These are phyloP conservation scores for Aspergillus sp. DNA, from an alignment of 2,329 filamentous ascomycete genomes.

Conservation along the genomic window DNA sequence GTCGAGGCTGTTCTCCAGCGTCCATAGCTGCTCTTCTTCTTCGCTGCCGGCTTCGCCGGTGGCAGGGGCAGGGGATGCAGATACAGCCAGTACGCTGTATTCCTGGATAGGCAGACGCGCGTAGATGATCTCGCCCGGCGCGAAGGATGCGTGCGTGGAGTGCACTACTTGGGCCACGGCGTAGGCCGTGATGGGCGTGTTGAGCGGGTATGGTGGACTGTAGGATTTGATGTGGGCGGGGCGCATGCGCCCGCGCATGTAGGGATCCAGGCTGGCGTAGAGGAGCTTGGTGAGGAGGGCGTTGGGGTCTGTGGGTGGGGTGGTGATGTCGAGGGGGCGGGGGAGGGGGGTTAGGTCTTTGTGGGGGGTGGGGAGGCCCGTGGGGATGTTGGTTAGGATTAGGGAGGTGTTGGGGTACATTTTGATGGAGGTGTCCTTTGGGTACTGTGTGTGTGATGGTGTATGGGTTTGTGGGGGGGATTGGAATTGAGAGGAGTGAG, in stretches of 20 bases:
- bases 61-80: too few relatives aligned
- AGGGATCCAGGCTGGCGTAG: conserved; percentile 79
- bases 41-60: too few relatives aligned
- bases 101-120: conserved; percentile 64
- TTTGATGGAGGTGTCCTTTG: background rate
- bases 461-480: background rate
- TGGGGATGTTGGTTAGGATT: conserved; percentile 70
- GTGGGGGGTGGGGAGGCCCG: conserved; percentile 67
- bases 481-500: too few relatives aligned
- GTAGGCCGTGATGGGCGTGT: conserved; percentile 65
- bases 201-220: conserved; percentile 61
- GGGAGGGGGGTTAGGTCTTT: conserved; percentile 70
- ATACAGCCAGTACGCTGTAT: conserved; percentile 58
- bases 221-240: conserved; percentile 66
- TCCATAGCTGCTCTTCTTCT: too few relatives aligned
- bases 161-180: conserved; percentile 70
- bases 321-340: conserved; percentile 64
- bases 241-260: conserved; percentile 80
- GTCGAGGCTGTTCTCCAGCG: too few relatives aligned
- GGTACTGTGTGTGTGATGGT: too few relatives aligned
- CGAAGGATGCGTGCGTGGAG: conserved; percentile 64
- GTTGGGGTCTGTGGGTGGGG: conserved; percentile 57
- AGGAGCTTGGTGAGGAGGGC: conserved; percentile 70
- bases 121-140: conserved; percentile 66
- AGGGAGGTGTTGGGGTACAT: conserved; percentile 66